A percentile compares a stretch with the other conserved stretches of the same genome.
Evolutionary conservation across 192 early-diverging fungal genomes (phyloP).

Genomic region (Umbelopsis vinacea): DNA sequence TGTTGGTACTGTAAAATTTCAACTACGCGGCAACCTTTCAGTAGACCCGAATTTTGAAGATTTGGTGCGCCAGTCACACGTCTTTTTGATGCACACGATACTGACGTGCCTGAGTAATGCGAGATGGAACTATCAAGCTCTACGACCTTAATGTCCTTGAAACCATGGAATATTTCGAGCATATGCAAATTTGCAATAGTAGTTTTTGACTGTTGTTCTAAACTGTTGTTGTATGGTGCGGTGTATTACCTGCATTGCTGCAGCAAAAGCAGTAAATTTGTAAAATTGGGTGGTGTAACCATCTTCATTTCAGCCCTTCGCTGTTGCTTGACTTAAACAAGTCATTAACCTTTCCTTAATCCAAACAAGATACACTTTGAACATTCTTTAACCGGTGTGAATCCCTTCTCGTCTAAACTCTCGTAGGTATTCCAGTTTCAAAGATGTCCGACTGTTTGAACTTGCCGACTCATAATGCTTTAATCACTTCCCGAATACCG

Average conservation of each 20-base stretch:
- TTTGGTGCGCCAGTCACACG: background rate
- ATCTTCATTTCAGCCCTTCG: background rate
- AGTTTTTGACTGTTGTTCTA: too few relatives aligned
- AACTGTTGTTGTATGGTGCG: too few relatives aligned
- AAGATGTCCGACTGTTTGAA: background rate
- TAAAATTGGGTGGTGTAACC: constrained; percentile 24
- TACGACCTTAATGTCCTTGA: too few relatives aligned
- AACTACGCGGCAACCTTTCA: background rate
- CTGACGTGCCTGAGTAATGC: too few relatives aligned
- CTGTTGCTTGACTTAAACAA: background rate
- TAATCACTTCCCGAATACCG: background rate
- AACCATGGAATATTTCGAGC: too few relatives aligned
- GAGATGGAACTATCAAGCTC: too few relatives aligned
- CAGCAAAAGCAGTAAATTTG: background rate
- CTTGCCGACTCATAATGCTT: background rate
- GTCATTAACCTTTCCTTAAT: constrained; percentile 12
- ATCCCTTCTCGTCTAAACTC: background rate
- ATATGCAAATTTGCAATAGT: too few relatives aligned
- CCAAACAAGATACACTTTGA: constrained; percentile 6
- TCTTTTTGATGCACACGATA: too few relatives aligned
- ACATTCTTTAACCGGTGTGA: background rate
- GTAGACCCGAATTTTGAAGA: background rate
- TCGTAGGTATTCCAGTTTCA: background rate
- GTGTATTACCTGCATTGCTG: background rate
- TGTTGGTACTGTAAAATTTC: background rate